Evolutionary conservation across 768 basidiomycete species (phyloP).

Genomic region (Mycena olivaceomarginata): DNA sequence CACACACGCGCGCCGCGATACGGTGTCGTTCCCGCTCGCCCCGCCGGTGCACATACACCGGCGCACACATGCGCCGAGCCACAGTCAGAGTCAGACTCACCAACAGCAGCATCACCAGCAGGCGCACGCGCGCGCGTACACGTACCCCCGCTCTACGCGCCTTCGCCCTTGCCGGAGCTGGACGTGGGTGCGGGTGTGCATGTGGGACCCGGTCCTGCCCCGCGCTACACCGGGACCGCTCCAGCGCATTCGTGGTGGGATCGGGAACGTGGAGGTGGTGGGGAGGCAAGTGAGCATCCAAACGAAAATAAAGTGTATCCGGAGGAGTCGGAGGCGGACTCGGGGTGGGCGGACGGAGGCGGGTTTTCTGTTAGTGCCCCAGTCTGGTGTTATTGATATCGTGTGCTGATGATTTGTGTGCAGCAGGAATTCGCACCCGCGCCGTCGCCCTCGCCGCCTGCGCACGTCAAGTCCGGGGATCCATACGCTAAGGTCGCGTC

Average conservation of each 20-base stretch:
- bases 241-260: slow-evolving; percentile 37
- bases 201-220: background rate
- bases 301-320: background rate
- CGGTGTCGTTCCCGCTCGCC: background rate
- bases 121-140: slow-evolving; percentile 44
- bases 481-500: background rate
- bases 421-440: slow-evolving; percentile 1
- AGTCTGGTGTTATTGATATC: background rate
- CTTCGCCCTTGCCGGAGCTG: background rate
- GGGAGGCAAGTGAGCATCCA: background rate
- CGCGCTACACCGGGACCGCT: slow-evolving; percentile 25
- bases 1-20: background rate
- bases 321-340: slow-evolving; percentile 40
- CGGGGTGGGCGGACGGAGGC: slow-evolving; percentile 51
- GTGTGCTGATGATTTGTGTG: background rate
- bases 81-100: slow-evolving; percentile 40
- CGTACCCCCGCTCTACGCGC: slow-evolving; percentile 40
- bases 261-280: slow-evolving; percentile 15
- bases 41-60: background rate
- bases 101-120: slow-evolving; percentile 29
- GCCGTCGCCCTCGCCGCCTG: slow-evolving; percentile 34
- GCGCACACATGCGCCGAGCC: background rate
- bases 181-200: background rate
- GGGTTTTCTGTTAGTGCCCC: background rate
- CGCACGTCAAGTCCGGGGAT: slow-evolving; percentile 6